Percentiles rank a stretch among this genome's conserved stretches.
Conservation (phyloP, 2,329 filamentous ascomycete species). For the Cercospora zeae-maydis region DNA sequence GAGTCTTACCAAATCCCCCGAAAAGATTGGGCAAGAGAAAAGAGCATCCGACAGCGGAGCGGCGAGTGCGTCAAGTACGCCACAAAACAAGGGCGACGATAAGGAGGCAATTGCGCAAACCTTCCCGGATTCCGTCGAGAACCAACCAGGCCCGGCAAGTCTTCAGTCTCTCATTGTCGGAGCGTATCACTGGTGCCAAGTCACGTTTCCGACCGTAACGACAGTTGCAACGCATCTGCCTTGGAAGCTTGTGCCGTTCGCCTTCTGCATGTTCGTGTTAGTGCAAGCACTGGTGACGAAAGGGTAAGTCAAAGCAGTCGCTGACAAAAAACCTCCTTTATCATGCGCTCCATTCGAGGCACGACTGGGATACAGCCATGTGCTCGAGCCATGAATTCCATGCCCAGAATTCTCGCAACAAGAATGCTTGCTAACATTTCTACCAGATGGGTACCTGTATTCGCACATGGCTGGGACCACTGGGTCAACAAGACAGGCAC, state of each 20-base stretch:
- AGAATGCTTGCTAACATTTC: background rate
- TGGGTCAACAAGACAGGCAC: constrained; percentile 69
- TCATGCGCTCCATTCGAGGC: no score
- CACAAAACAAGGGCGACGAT: background rate
- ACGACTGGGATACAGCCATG: no score
- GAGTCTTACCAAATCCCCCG: constrained; percentile 9
- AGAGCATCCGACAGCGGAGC: background rate
- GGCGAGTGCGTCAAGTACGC: background rate
- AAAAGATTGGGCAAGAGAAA: background rate
- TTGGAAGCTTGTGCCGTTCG: constrained; percentile 65
- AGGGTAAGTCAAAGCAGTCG: constrained; percentile 38
- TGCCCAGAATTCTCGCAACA: no score
- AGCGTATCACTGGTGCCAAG: constrained; percentile 57
- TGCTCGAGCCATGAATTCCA: no score
- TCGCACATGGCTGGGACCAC: constrained; percentile 69
- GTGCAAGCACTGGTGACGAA: constrained; percentile 70
- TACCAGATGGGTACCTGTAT: constrained; percentile 61
- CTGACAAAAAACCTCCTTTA: no score
- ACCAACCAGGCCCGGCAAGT: constrained; percentile 39
- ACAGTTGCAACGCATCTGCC: constrained; percentile 65
- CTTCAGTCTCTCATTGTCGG: constrained; percentile 51
- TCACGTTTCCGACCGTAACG: constrained; percentile 67
- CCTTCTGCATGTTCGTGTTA: constrained; percentile 70
- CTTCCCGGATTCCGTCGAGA: constrained; percentile 2
- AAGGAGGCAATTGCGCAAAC: background rate